These are phyloP conservation scores for Megacollybia platyphylla DNA, from an alignment of 1,284 basidiomycete species.

Conservation along the genomic window DNA sequence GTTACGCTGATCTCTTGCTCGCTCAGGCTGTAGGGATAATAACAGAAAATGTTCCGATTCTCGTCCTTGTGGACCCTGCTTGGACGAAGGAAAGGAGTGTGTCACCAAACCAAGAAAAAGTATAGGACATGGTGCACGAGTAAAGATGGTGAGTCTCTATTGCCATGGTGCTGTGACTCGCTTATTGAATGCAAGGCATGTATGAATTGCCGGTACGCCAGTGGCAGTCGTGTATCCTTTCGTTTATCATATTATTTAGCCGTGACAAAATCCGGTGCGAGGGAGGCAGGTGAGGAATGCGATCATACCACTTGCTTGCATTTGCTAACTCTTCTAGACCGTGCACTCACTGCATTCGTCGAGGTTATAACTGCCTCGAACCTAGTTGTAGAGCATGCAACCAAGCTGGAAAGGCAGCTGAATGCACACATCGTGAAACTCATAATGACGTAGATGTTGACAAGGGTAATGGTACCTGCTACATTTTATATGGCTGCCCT, in stretches of 20 bases:
- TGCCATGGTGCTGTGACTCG: not conserved
- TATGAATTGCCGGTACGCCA: slow-evolving; percentile 21
- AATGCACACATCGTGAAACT: slow-evolving; percentile 26
- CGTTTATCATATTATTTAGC: slow-evolving; percentile 15
- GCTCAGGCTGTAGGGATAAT: slow-evolving; percentile 26
- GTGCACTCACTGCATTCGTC: slow-evolving; percentile 30
- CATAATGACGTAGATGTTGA: slow-evolving; percentile 18
- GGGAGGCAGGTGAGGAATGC: slow-evolving; percentile 26
- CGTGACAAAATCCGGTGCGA: slow-evolving; percentile 49
- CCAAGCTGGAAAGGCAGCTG: slow-evolving; percentile 24
- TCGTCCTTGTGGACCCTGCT: slow-evolving; percentile 39
- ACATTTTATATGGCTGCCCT: not conserved
- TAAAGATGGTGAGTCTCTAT: slow-evolving; percentile 35
- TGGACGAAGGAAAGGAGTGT: slow-evolving; percentile 29
- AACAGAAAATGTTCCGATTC: slow-evolving; percentile 44
- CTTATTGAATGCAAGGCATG: slow-evolving; percentile 28
- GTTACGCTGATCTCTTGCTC: too few species aligned
- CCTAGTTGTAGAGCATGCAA: slow-evolving; percentile 28
- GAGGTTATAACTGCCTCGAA: slow-evolving; percentile 34
- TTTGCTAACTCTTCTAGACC: slow-evolving; percentile 19
- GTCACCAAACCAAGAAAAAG: slow-evolving; percentile 35
- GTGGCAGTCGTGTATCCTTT: too few species aligned
- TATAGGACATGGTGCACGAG: slow-evolving; percentile 40
- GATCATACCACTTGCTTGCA: slow-evolving; percentile 2
- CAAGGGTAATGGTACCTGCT: slow-evolving; percentile 11